Percentiles rank a stretch among this genome's conserved stretches.
phyloP scores from a whole-genome alignment of 2,329 filamentous ascomycete genomes.

The Cercospora beticola region DNA sequence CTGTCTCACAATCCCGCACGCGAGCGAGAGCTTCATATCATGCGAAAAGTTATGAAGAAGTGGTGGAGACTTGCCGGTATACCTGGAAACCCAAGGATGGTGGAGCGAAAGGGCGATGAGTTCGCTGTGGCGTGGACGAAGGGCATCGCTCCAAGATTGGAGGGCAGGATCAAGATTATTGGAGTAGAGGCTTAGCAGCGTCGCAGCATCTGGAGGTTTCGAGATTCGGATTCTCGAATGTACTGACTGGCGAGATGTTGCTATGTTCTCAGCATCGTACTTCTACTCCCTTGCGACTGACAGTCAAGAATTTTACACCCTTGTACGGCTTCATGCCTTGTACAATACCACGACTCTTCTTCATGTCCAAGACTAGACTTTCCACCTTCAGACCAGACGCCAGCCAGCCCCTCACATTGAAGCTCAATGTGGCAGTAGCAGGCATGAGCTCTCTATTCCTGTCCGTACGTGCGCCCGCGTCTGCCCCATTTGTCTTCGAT shows the following conservation, averaged over 20 bases:
- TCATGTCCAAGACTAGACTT: constrained; percentile 62
- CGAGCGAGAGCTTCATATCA: constrained; percentile 60
- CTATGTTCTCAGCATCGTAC: constrained; percentile 40
- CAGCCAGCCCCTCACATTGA: constrained; percentile 62
- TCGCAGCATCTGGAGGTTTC: neutral
- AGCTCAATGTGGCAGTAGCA: constrained; percentile 47
- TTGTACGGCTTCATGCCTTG: constrained; percentile 94
- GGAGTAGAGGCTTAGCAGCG: constrained; percentile 1
- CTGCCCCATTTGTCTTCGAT: constrained; percentile 12
- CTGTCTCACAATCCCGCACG: constrained; percentile 49
- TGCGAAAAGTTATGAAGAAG: constrained; percentile 67
- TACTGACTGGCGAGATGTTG: neutral
- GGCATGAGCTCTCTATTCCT: constrained; percentile 51
- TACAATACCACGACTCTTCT: constrained; percentile 80
- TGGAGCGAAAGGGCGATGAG: constrained; percentile 59
- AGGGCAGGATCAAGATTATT: constrained; percentile 65
- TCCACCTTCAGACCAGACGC: constrained; percentile 65
- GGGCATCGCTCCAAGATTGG: constrained; percentile 73
- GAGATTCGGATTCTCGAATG: neutral
- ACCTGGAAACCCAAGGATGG: constrained; percentile 48
- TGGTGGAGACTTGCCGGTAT: constrained; percentile 72
- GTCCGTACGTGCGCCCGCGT: constrained; percentile 14
- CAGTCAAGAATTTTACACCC: constrained; percentile 93
- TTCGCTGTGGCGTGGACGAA: constrained; percentile 71
- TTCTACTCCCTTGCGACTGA: constrained; percentile 58